A percentile compares a stretch with the other conserved stretches of the same genome.
phyloP scores from a whole-genome alignment of 768 basidiomycete species.

The Mycena vulgaris region DNA sequence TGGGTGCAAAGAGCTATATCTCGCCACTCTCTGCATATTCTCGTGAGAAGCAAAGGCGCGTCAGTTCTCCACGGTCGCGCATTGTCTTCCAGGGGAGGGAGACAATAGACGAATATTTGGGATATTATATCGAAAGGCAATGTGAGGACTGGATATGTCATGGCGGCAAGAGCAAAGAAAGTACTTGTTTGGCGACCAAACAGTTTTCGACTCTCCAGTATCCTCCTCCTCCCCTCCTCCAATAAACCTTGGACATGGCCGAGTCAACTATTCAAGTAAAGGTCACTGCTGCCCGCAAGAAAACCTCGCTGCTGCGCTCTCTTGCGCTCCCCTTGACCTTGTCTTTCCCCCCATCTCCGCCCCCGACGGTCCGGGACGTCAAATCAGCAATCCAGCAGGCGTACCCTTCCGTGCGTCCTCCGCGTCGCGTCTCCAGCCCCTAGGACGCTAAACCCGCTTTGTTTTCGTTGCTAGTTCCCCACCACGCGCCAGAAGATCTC shows the following conservation, averaged over 20 bases:
- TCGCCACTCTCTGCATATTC: conserved; percentile 25
- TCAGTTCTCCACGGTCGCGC: conserved; percentile 19
- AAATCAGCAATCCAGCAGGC: conserved; percentile 36
- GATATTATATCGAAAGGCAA: conserved; percentile 20
- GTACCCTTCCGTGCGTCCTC: conserved; percentile 31
- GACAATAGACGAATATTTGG: conserved; percentile 29
- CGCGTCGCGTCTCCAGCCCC: neutral
- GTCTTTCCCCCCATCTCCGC: conserved; percentile 35
- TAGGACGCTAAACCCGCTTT: neutral
- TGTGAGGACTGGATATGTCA: conserved; percentile 7
- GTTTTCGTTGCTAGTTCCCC: conserved; percentile 74
- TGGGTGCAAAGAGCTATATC: conserved; percentile 1
- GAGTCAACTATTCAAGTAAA: conserved; percentile 32
- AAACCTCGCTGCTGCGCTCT: conserved; percentile 34
- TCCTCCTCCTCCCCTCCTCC: no score
- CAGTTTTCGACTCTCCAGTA: no score
- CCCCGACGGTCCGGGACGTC: conserved; percentile 37
- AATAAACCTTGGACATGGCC: neutral
- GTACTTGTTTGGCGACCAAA: neutral
- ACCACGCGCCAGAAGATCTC: conserved; percentile 81
- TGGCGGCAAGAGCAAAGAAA: neutral
- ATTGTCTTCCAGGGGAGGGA: conserved; percentile 23
- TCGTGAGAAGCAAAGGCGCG: conserved; percentile 23
- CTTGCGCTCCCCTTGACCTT: conserved; percentile 32
- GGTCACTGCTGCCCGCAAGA: conserved; percentile 29